phyloP scores from a whole-genome alignment of 306 rosid species.

The Lathyrus sativus region DNA sequence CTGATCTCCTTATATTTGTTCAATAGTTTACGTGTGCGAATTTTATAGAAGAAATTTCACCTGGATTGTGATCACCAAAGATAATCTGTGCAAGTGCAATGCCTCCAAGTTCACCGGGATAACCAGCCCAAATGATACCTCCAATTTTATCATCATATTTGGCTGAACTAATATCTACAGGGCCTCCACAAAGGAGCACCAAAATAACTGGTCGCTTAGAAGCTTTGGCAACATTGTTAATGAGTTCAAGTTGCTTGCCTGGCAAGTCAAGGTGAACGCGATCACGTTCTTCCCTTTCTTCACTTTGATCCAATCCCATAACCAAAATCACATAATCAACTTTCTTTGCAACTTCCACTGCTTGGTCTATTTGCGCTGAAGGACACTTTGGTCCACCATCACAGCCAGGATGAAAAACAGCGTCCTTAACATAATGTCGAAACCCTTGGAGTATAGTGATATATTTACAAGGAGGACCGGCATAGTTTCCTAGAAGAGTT shows the following conservation, averaged over 20 bases:
- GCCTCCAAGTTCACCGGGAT: constrained; percentile 89
- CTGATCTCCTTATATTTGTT: neutral
- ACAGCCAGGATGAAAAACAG: constrained; percentile 68
- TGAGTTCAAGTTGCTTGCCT: constrained; percentile 72
- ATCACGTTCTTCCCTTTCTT: constrained; percentile 74
- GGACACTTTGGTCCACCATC: constrained; percentile 56
- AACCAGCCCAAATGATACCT: constrained; percentile 96
- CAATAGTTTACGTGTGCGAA: neutral
- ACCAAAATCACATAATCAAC: constrained; percentile 79
- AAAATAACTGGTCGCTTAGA: constrained; percentile 70
- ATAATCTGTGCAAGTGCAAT: constrained; percentile 75
- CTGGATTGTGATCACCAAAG: constrained; percentile 95
- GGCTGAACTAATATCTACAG: constrained; percentile 74
- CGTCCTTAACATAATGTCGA: constrained; percentile 50
- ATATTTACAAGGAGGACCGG: constrained; percentile 75
- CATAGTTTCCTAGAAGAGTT: constrained; percentile 79
- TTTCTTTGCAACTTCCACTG: constrained; percentile 52
- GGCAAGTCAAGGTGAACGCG: constrained; percentile 67
- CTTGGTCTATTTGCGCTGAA: constrained; percentile 53
- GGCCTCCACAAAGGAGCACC: constrained; percentile 87
- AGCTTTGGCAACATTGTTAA: constrained; percentile 63
- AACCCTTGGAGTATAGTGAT: constrained; percentile 64
- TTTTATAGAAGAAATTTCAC: constrained; percentile 36
- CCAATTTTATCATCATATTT: constrained; percentile 65
- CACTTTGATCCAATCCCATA: constrained; percentile 84